Conservation (phyloP, 495 filamentous ascomycete genomes). For the Lepraria neglecta region DNA sequence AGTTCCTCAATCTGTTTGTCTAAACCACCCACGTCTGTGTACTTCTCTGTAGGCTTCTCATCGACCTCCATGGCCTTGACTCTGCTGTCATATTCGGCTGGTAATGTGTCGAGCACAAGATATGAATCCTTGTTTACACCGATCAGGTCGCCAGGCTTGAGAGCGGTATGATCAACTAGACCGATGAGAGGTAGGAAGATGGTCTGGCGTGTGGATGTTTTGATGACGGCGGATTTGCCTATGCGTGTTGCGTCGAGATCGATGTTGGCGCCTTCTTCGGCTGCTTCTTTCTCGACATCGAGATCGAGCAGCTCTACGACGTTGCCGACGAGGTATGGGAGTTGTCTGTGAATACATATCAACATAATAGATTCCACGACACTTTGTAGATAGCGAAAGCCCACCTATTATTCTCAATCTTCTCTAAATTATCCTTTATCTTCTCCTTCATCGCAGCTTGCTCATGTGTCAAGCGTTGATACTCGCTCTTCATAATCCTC, state of each 20-base stretch:
- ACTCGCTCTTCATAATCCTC: slow-evolving; percentile 97
- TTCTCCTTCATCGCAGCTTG: slow-evolving; percentile 93
- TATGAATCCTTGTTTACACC: slow-evolving; percentile 99
- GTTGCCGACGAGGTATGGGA: slow-evolving; percentile 97
- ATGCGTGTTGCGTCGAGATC: slow-evolving; percentile 95
- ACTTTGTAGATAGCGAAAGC: slow-evolving; percentile 20
- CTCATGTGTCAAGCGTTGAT: slow-evolving; percentile 87
- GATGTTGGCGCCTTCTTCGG: slow-evolving; percentile 96
- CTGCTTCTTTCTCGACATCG: slow-evolving; percentile 90
- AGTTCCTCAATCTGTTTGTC: slow-evolving; percentile 99
- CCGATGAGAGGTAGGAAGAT: slow-evolving; percentile 98
- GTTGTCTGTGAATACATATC: slow-evolving; percentile 56
- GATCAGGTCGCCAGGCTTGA: slow-evolving; percentile 93
- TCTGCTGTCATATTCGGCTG: slow-evolving; percentile 98
- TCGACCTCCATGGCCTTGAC: slow-evolving; percentile 99
- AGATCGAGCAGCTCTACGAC: slow-evolving; percentile 96
- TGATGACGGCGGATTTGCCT: slow-evolving; percentile 98
- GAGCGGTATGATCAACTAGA: slow-evolving; percentile 85
- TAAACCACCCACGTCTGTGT: slow-evolving; percentile 93
- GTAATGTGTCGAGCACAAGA: slow-evolving; percentile 93
- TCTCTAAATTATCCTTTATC: slow-evolving; percentile 97
- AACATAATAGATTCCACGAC: slow-evolving; percentile 13
- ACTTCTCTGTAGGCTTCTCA: slow-evolving; percentile 99
- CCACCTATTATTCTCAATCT: slow-evolving; percentile 98
- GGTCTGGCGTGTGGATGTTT: slow-evolving; percentile 97